Percentiles rank a stretch among this genome's conserved stretches.
These are phyloP conservation scores for Apiospora kogelbergensis DNA, from an alignment of 2,329 filamentous ascomycete species.

Conservation along the genomic window DNA sequence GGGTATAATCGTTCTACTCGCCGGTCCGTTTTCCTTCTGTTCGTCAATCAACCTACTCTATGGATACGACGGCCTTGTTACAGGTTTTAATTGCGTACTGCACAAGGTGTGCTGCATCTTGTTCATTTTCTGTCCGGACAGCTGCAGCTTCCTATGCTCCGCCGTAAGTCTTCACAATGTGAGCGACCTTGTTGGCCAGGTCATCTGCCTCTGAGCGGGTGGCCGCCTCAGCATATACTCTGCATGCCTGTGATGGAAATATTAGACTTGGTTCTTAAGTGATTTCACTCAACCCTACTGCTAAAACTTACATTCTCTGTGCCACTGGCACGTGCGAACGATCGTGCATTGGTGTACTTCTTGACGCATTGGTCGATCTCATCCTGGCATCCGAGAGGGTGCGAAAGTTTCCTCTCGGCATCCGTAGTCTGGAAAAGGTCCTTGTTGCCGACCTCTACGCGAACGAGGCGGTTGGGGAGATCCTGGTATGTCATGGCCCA, in stretches of 20 bases:
- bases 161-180: constrained; percentile 66
- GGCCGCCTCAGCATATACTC: constrained; percentile 86
- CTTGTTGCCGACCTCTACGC: constrained; percentile 80
- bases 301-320: constrained; percentile 83
- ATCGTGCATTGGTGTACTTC: constrained; percentile 86
- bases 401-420: constrained; percentile 83
- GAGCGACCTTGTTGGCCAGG: constrained; percentile 78
- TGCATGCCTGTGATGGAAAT: constrained; percentile 1
- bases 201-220: constrained; percentile 89
- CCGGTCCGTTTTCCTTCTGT: neutral
- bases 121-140: neutral
- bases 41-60: neutral
- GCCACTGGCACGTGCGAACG: constrained; percentile 89
- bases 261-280: neutral
- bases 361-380: constrained; percentile 85
- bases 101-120: neutral
- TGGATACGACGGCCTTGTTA: neutral
- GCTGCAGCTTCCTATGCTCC: constrained; percentile 17
- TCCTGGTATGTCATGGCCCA: constrained; percentile 94
- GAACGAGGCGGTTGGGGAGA: constrained; percentile 91
- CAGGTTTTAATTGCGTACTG: neutral
- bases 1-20: neutral
- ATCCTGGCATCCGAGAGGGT: constrained; percentile 75
- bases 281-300: neutral
- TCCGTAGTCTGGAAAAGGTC: constrained; percentile 89